Evolutionary conservation across 352 stramenopile genomes (phyloP), one percentile per base, ranked within the genome.

Genomic region (Phytophthora constricta): DNA sequence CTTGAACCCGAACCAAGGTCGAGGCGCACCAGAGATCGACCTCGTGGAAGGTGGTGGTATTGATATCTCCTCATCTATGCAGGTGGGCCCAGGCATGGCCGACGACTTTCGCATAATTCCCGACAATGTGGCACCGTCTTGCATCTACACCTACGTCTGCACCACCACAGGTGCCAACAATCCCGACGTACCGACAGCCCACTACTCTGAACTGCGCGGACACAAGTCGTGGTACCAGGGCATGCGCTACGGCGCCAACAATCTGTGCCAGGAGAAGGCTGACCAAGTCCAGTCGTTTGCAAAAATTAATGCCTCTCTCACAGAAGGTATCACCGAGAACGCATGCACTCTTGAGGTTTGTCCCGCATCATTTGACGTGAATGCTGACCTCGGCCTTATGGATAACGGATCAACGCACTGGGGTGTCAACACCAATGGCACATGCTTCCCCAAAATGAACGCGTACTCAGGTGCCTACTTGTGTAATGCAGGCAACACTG

Each of bases 391-490:
- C 17, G 37, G 37, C 17, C 16, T 20, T 19, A 45, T 14, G 37
- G 37, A 45, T 14, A 45, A 45, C 37, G 37, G 37, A 45, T 19
- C 37, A 19, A 19, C 37, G 16, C 17, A 45, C 37, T 45, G 37
- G 37, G 37, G 31, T 7, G 37, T 45, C 16, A 45, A 45, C 16
- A 45, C 37, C 10, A 45, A 45, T 19, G 37, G 37, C 10, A 45
- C 37, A 19, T 45, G 37, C 37, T 45, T 45, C 17, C 37, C 37
- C 4, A 45, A 45, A 45, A 45, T 45, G 37, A 45, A 45, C 37
- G 37, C 37, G 37, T 45, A 45, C 17, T 19, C 37, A 20, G 37
- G 37, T 45, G 37, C 37, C 7, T 45, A 45, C 37, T 45, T 45
- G 37, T 45, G 37, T 14, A 45, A 45, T 14, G 37, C 37, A 19